These are phyloP conservation scores for Tuber magnatum DNA, from an alignment of 495 filamentous ascomycete genomes.

Conservation along the genomic window DNA sequence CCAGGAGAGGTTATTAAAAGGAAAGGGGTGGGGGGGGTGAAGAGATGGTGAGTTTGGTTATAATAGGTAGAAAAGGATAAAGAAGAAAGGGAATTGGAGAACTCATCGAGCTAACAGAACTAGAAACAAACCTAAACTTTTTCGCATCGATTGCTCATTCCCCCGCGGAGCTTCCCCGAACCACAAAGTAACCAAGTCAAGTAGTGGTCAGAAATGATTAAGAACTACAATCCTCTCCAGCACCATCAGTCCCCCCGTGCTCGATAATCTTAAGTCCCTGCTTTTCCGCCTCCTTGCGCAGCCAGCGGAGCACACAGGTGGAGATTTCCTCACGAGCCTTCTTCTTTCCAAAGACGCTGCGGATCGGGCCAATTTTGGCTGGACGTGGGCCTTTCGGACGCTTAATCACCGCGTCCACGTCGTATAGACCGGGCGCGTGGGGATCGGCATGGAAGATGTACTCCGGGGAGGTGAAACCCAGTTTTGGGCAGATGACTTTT, in stretches of 20 bases:
- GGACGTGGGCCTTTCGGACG: conserved; percentile 23
- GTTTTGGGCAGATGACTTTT: conserved; percentile 33
- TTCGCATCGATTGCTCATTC: not conserved
- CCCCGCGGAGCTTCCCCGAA: not conserved
- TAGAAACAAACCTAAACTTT: not conserved
- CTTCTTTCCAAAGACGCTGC: conserved; percentile 34
- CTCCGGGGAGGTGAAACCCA: conserved; percentile 33
- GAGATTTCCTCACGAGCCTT: conserved; percentile 37
- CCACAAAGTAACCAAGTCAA: not conserved
- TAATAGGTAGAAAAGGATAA: not conserved
- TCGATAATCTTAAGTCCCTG: conserved; percentile 26
- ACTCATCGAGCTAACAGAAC: not conserved
- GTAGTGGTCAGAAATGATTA: not conserved
- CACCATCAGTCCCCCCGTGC: not conserved
- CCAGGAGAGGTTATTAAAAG: not conserved
- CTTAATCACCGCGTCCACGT: conserved; percentile 30
- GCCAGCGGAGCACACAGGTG: conserved; percentile 24
- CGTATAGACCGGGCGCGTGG: conserved; percentile 28
- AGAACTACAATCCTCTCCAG: not conserved
- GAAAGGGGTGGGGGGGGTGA: not conserved
- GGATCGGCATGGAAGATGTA: conserved; percentile 26
- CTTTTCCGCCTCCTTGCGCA: conserved; percentile 34
- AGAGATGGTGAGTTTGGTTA: not conserved
- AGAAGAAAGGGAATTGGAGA: not conserved
- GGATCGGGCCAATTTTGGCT: conserved; percentile 34